Percentiles rank a stretch among this genome's conserved stretches.
phyloP scores from a whole-genome alignment of 768 basidiomycete species.

The Strobilomyces dryophilus region DNA sequence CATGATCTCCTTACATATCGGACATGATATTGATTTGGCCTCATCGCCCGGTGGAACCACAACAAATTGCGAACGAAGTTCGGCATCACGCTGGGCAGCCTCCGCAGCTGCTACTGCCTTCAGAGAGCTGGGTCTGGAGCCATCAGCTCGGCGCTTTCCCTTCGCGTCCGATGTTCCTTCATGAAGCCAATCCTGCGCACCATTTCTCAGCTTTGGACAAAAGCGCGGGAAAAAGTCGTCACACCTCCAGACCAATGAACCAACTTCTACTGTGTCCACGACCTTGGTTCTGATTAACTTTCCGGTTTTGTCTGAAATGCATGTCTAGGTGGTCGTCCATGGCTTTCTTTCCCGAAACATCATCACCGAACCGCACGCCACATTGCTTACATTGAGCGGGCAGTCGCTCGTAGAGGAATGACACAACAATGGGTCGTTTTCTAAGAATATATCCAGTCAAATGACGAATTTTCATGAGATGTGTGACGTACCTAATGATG shows the following conservation, averaged over 20 bases:
- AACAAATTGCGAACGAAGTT: conserved; percentile 73
- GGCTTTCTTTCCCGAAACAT: conserved; percentile 61
- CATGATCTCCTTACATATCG: conserved; percentile 92
- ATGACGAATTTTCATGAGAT: not conserved
- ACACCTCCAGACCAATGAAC: conserved; percentile 80
- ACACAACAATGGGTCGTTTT: conserved; percentile 52
- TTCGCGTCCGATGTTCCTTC: conserved; percentile 58
- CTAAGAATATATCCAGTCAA: conserved; percentile 23
- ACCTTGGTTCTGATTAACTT: conserved; percentile 70
- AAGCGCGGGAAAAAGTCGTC: conserved; percentile 24
- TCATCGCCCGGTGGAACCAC: conserved; percentile 89
- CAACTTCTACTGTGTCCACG: conserved; percentile 88
- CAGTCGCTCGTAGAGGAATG: conserved; percentile 71
- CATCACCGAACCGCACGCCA: conserved; percentile 80
- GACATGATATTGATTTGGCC: conserved; percentile 79
- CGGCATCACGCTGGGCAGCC: conserved; percentile 68
- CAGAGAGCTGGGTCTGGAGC: conserved; percentile 44
- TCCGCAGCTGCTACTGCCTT: conserved; percentile 61
- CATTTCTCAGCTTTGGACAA: conserved; percentile 11
- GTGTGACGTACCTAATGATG: conserved; percentile 56
- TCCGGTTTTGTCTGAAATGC: conserved; percentile 93
- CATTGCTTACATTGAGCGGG: conserved; percentile 91
- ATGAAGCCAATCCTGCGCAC: conserved; percentile 79
- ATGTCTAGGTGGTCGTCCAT: conserved; percentile 91
- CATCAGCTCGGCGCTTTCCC: conserved; percentile 64